Evolutionary conservation across 2,329 filamentous ascomycete species (phyloP), one percentile per base, ranked within the genome.

Genomic region (Aspergillus viridinutans): DNA sequence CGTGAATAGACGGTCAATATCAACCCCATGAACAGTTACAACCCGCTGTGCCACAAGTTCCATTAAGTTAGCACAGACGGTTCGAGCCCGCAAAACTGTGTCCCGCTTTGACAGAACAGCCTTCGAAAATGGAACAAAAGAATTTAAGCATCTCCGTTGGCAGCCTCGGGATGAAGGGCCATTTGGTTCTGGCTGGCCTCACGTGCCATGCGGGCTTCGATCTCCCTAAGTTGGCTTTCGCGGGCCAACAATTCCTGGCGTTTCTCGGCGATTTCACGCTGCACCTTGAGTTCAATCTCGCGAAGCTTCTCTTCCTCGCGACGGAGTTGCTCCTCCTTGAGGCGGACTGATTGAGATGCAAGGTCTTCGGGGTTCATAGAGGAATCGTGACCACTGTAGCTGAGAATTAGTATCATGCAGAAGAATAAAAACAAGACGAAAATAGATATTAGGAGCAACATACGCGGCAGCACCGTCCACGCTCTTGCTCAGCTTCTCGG

Each of bases 191-290:
- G 67, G 72, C 84, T 87, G 63, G 87, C 83, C 79, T 96, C 91
- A 74, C 92, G 87, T 73, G 92, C 88, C 93, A 97, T 97, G 72
- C 93, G 89, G 62, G 92, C 93, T 80, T 97, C 93, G 74, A 99
- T 97, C 83, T 99, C 94, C 79, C 94, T 93, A 69, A 99, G 86
- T 81, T 99, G 94, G 72, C 92, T 96, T 82, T 99, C 94, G 77
- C 94, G 92, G 64, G 94, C 94, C 78, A 99, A 76, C 61, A 99
- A 85, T 80, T 99, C 94, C 81, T 99, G 94, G 81, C 94, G 88
- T 86, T 99, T 99, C 85, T 97, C 94, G 80, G 97, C 96, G 82
- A 99, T 99, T 80, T 99, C 94, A 74, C 94, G 90, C 82, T 99
- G 94, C 62, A 99, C 94, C 88, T 99, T 99, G 82, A 97, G 83